Base-by-base conservation (phyloP, 805 yeast genomes). In the Soucietia sequanensis region DNA sequence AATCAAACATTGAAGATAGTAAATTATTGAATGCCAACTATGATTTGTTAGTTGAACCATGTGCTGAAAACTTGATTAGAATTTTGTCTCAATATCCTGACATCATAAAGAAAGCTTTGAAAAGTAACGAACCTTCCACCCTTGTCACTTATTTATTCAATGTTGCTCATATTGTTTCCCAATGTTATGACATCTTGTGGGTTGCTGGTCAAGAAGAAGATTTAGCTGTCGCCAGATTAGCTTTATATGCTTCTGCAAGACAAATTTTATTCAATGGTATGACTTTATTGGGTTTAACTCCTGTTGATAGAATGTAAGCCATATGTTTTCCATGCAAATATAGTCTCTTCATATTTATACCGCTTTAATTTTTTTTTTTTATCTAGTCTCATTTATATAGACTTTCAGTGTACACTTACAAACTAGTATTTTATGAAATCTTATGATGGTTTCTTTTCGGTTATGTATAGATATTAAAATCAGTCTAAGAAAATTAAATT, bases 261-360 rank as follows among this genome's bases (percentile, higher is more conserved):
- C 95, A 84, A 67, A 95, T 88, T 9, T 72, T 93, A 49, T 72
- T 72, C 66, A 90, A 89, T 56, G 99, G 97, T 70, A 81, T 93
- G 89, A 70, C 70, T 30, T 69, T 93, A 55, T 70, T 93, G 54
- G 96, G 97, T 38, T 75, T 93, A 58, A 89, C 97, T 29, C 98
- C 99, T n/a, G 98, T 93, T 43, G 96, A 91, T 53, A 83, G 98
- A 78, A 91, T 91, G 98, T 91, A n/a, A n/a, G n/a, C n/a, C n/a
- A n/a, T n/a, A n/a, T n/a, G n/a, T n/a, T n/a, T n/a, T n/a, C n/a
- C n/a, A n/a, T n/a, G n/a, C n/a, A n/a, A n/a, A n/a, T n/a, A n/a
- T n/a, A n/a, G n/a, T n/a, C n/a, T n/a, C n/a, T n/a, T n/a, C n/a
- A n/a, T n/a, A n/a, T n/a, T n/a, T n/a, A n/a, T n/a, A n/a, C n/a